Base-by-base conservation (phyloP, 2,329 filamentous ascomycete species). In the Simplicillium aogashimaense region DNA sequence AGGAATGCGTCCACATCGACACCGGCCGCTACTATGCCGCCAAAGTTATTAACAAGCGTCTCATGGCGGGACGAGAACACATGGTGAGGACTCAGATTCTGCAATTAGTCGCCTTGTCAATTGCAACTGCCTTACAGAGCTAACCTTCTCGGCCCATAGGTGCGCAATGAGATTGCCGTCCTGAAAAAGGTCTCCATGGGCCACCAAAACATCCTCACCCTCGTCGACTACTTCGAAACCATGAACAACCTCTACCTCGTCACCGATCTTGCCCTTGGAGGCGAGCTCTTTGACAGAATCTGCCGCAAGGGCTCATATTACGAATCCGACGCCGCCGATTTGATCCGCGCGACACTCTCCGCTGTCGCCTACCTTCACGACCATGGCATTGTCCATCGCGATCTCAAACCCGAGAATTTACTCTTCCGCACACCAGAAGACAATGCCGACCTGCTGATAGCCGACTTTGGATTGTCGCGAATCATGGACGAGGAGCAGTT, bases 401-500 rank as follows among this genome's bases (percentile, higher is more conserved):
- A 98, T 58, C 72, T 98, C 45, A 98, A 98, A 66, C 92, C 92
- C 34, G 92, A 98, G 65, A 97, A 98, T 58, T 71, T 98, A 6
- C 76, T 98, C 17, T 98, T 98, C 69, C 79, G 92, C 51, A 97
- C 92, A 0, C 92, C 92, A 25, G 92, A 98, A 63, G 92, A 98
- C 61, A 97, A 97, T 55, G 88, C 92, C 36, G 92, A 98, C 63
- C 74, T 98, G 25, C 70, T 98, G 43, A 98, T 98, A 58, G 92
- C 92, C 46, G 92, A 98, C 60, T 98, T 98, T 61, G 92, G 92
- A 9, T 70, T 98, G 37, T 92, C 84, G 18, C 79, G 92, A 43
- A 95, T 98, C 64, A 97, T 98, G 90, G 92, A 98, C 57, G 92
- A 97, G 64, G 88, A 95, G 63, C 86, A 95, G 58, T 97, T 97